These are phyloP conservation scores for Lagerstroemia speciosa DNA, from an alignment of 345 rosid species.

Conservation along the genomic window DNA sequence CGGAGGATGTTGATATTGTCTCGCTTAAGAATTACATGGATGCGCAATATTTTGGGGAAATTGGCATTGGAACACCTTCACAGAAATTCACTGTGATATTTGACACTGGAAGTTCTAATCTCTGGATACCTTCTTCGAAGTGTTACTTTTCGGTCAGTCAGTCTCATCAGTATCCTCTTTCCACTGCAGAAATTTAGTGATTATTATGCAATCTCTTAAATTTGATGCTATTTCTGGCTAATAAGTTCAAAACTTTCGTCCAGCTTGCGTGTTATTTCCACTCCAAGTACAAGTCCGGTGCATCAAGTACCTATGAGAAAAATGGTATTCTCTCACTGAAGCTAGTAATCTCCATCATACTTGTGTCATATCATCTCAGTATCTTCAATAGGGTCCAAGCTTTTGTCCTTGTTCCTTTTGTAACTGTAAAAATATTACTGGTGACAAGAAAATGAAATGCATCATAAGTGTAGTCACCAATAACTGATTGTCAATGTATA, in stretches of 20 bases:
- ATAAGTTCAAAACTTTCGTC: slow-evolving; percentile 8
- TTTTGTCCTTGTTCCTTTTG: neutral
- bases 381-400: neutral
- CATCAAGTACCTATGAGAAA: slow-evolving; percentile 57
- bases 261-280: slow-evolving; percentile 88
- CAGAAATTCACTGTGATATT: slow-evolving; percentile 85
- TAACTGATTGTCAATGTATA: too few species aligned
- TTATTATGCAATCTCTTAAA: neutral
- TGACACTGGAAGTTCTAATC: slow-evolving; percentile 91
- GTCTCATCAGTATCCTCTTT: slow-evolving; percentile 8
- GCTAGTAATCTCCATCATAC: neutral
- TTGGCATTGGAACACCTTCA: slow-evolving; percentile 74
- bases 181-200: neutral
- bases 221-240: slow-evolving; percentile 1
- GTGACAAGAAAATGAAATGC: too few species aligned
- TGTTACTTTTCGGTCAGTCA: slow-evolving; percentile 68
- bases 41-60: slow-evolving; percentile 90
- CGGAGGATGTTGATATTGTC: slow-evolving; percentile 42
- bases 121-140: slow-evolving; percentile 88
- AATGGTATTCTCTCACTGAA: slow-evolving; percentile 37
- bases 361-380: neutral
- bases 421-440: neutral
- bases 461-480: too few species aligned
- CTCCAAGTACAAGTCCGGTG: slow-evolving; percentile 64
- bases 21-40: slow-evolving; percentile 70